Base-by-base conservation (phyloP, 1,284 basidiomycete species). In the Naganishia sp. region DNA sequence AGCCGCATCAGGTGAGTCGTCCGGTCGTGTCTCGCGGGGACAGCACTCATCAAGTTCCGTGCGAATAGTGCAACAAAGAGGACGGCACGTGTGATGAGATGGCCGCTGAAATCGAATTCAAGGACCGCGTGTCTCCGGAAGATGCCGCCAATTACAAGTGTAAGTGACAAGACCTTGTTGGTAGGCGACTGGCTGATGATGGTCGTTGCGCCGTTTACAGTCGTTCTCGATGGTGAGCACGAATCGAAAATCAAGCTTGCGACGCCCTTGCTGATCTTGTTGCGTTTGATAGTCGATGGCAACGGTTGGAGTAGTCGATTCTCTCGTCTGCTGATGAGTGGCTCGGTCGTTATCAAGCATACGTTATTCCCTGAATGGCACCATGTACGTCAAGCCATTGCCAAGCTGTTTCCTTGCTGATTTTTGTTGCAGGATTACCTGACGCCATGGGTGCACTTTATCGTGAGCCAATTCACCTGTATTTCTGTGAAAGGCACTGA, bases 361-460 rank as follows among this genome's bases (percentile, higher is more conserved):
- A 80, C 80, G 2, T 75, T 82, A 31, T 82, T 77, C 70, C 79
- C 79, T 10, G 82, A 82, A 70, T 82, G 81, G 80, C 73, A 78
- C 64, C 67, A 68, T 45, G 65, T 62, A 43, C 41, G 57, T 50
- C 17, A 28, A 13, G 9, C 11, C 17, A 9, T 46, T 45, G 23
- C 41, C 31, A 41, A 25, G 2, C 23, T 56, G 4, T 39, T 39
- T 2, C 54, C 35, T 43, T 56, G 50, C 54, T 56, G 23, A 42
- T 55, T 18, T 11, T 3, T 25, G n/a, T 13, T 17, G 18, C 49
- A 70, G 66, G 79, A 81, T 66, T 80, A 79, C 76, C 69, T 81
- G 52, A 77, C 76, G 4, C 80, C 80, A 6, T 81, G 80, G 77
- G 75, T 78, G 25, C 81, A 82, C 71, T 82, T 82, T 61, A 72